A percentile compares a stretch with the other conserved stretches of the same genome.
phyloP scores from a whole-genome alignment of 164 flowering plant species.

The Nymphaea colorata region DNA sequence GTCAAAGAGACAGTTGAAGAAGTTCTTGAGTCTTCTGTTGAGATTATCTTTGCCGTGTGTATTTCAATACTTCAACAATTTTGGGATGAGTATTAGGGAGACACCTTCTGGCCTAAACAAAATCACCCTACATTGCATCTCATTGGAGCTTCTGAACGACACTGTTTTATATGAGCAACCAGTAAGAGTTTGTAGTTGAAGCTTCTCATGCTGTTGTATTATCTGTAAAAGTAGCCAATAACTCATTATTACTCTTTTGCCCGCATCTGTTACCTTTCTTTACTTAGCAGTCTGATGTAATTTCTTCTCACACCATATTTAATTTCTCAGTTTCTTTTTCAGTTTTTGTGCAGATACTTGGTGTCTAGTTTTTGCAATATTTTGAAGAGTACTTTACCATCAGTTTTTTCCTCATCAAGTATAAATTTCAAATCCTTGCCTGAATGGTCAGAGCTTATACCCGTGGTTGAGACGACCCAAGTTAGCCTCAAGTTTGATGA shows the following conservation, averaged over 20 bases:
- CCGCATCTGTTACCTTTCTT: no score
- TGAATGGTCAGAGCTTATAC: constrained; percentile 39
- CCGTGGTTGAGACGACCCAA: constrained; percentile 22
- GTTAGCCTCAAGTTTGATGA: no score
- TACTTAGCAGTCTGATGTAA: no score
- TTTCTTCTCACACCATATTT: not conserved
- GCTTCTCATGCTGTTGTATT: not conserved
- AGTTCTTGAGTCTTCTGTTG: constrained; percentile 44
- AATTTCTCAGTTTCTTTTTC: constrained; percentile 14
- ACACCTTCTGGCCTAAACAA: constrained; percentile 11
- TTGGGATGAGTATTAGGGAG: constrained; percentile 2
- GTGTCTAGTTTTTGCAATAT: constrained; percentile 39
- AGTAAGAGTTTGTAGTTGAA: constrained; percentile 33
- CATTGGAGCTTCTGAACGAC: constrained; percentile 45
- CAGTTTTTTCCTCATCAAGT: constrained; percentile 18
- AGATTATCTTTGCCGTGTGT: constrained; percentile 18
- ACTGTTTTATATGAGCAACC: constrained; percentile 53
- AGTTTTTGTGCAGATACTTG: constrained; percentile 75
- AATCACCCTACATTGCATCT: constrained; percentile 32
- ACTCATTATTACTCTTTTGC: no score
- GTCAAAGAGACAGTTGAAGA: constrained; percentile 46
- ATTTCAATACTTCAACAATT: constrained; percentile 5
- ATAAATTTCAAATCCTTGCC: constrained; percentile 20
- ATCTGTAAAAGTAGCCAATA: no score
- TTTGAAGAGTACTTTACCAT: constrained; percentile 30